phyloP scores from a whole-genome alignment of 768 basidiomycete species.

The Macrolepiota fuliginosa region DNA sequence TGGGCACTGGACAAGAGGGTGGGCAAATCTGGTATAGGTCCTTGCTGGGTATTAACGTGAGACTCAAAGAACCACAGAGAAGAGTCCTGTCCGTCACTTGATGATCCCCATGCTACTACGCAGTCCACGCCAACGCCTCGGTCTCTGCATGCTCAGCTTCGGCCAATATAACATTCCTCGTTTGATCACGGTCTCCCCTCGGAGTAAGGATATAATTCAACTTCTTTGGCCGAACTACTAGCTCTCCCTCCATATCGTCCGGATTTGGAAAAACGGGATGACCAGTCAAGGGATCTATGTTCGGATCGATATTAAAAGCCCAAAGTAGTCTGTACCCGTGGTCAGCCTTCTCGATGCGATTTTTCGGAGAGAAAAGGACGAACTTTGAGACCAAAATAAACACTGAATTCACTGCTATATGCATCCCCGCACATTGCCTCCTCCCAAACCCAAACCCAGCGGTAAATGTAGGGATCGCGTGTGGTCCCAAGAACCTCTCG shows the following conservation, averaged over 20 bases:
- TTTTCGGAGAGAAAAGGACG: background rate
- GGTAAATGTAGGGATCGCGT: conserved; percentile 23
- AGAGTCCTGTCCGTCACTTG: background rate
- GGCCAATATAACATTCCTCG: conserved; percentile 8
- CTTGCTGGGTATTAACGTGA: background rate
- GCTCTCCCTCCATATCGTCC: conserved; percentile 17
- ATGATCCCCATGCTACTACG: background rate
- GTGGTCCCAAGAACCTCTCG: conserved; percentile 20
- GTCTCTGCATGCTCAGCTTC: conserved; percentile 13
- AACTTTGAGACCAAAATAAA: conserved; percentile 22
- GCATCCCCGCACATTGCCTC: conserved; percentile 25
- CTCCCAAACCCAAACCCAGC: conserved; percentile 26
- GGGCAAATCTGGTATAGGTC: too few species aligned
- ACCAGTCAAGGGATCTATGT: conserved; percentile 11
- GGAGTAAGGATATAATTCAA: conserved; percentile 14
- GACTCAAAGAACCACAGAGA: background rate
- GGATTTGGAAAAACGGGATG: conserved; percentile 15
- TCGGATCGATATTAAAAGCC: conserved; percentile 20
- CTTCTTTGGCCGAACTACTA: conserved; percentile 17
- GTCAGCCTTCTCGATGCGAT: background rate
- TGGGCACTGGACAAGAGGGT: too few species aligned
- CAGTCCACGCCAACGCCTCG: conserved; percentile 3
- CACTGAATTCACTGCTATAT: conserved; percentile 23
- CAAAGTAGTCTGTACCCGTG: conserved; percentile 19
- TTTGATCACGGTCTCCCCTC: background rate